Evolutionary conservation across 352 stramenopile species (phyloP), one percentile per base, ranked within the genome.

Genomic region (Phytophthora podocarpi): DNA sequence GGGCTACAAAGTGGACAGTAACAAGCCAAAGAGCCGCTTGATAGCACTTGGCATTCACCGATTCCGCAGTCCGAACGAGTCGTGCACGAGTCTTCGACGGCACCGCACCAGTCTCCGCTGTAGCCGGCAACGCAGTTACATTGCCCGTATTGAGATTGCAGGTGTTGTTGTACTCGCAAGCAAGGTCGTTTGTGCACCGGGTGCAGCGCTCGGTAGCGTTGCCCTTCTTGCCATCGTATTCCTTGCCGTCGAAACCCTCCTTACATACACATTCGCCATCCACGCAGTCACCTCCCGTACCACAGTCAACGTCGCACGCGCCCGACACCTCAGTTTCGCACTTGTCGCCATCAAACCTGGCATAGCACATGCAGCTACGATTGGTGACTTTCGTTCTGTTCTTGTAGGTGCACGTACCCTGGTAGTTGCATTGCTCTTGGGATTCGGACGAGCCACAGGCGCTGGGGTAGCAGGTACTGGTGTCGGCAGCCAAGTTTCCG

Each of bases 381-480:
- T 69, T 78, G 62, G 42, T 85, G 46, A 82, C 80, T 30, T 67
- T 82, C 34, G 72, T 53, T 48, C 74, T 78, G 24, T 36, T 73
- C 41, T 76, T 69, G 69, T 88, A 88, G 49, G 78, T 82, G 64
- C 78, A 88, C 13, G 78, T 88, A n/a, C 78, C 78, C 41, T 83
- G 78, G 67, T 86, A 78, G 48, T 74, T 85, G 61, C 75, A 84
- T 45, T 68, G 57, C 13, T 53, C 60, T 23, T 70, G 72, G 20
- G 61, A 69, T 53, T 58, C 40, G 13, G 66, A 23, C 13, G 69
- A 72, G 20, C 72, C 74, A 35, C 74, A 83, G 2, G 62, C 65
- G 37, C 26, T 52, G 1, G 66, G 43, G 18, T 67, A 63, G 35
- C 75, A 79, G 6, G 53, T 66, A 50, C 24, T 67, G n/a, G 56